Percentiles rank a stretch among this genome's conserved stretches.
These are phyloP conservation scores for Pythium vanterpoolii DNA, from an alignment of 352 stramenopile genomes.

Conservation along the genomic window DNA sequence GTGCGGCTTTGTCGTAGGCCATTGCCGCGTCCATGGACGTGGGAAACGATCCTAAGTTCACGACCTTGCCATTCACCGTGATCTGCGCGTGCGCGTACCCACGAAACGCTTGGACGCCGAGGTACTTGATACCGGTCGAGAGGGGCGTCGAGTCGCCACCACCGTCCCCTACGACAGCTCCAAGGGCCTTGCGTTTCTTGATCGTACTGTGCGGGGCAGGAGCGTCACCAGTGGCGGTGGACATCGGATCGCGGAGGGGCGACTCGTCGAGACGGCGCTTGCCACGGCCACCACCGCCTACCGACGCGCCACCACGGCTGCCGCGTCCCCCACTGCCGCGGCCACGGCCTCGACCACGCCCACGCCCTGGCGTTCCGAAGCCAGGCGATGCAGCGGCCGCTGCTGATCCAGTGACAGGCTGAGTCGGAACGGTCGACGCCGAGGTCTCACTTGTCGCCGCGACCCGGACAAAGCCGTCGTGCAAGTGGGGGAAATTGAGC, in stretches of 20 bases:
- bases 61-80: conserved; percentile 67
- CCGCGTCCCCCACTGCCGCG: conserved; percentile 25
- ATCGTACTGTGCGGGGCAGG: neutral
- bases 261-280: conserved; percentile 49
- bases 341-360: conserved; percentile 32
- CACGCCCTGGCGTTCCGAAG: conserved; percentile 24
- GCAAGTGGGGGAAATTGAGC: conserved; percentile 79
- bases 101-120: conserved; percentile 65
- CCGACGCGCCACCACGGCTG: conserved; percentile 18
- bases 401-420: neutral
- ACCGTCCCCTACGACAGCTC: neutral
- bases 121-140: conserved; percentile 41
- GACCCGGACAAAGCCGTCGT: conserved; percentile 54
- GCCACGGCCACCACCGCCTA: conserved; percentile 32
- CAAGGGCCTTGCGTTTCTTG: conserved; percentile 33
- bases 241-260: conserved; percentile 11
- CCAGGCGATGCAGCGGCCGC: conserved; percentile 6
- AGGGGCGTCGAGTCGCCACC: neutral
- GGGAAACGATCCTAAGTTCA: conserved; percentile 72
- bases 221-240: neutral
- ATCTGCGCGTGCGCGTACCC: conserved; percentile 81
- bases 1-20: conserved; percentile 78
- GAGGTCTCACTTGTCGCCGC: conserved; percentile 2
- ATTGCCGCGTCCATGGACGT: conserved; percentile 65
- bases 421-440: neutral